phyloP scores from a whole-genome alignment of 768 basidiomycete species.

The Lentinula detonsa region DNA sequence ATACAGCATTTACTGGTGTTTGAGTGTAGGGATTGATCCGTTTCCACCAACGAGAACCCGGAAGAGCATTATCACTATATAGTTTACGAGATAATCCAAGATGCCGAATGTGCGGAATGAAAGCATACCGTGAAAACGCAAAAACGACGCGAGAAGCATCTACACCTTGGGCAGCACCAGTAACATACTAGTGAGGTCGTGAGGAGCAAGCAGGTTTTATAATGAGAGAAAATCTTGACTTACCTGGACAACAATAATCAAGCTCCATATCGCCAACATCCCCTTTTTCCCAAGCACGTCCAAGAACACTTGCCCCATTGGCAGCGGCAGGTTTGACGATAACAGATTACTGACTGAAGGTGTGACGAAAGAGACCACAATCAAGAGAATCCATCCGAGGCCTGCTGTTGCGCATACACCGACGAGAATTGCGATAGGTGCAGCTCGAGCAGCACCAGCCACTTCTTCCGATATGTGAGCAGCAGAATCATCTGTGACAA shows the following conservation, averaged over 20 bases:
- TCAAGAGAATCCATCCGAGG: slow-evolving; percentile 61
- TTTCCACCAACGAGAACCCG: slow-evolving; percentile 69
- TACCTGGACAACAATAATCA: slow-evolving; percentile 55
- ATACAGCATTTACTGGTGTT: slow-evolving; percentile 72
- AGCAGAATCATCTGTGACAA: slow-evolving; percentile 54
- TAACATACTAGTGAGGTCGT: slow-evolving; percentile 45
- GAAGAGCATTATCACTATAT: slow-evolving; percentile 59
- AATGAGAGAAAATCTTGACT: background rate
- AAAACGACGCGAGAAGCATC: slow-evolving; percentile 74
- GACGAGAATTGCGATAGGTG: slow-evolving; percentile 64
- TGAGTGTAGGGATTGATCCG: slow-evolving; percentile 50
- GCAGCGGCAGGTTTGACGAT: slow-evolving; percentile 45
- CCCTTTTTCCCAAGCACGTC: slow-evolving; percentile 60
- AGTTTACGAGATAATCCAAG: background rate
- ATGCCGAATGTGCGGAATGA: background rate
- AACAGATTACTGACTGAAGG: slow-evolving; percentile 48
- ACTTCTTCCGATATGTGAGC: slow-evolving; percentile 74
- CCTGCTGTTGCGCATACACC: slow-evolving; percentile 54
- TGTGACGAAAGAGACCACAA: slow-evolving; percentile 62
- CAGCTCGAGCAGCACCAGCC: slow-evolving; percentile 54
- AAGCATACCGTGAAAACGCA: slow-evolving; percentile 47
- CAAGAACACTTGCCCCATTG: slow-evolving; percentile 70
- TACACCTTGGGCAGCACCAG: slow-evolving; percentile 68
- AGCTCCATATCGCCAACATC: slow-evolving; percentile 69
- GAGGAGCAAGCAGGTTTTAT: background rate